Base-by-base conservation (phyloP, 257 asterid species). In the Rubia yunnanensis region DNA sequence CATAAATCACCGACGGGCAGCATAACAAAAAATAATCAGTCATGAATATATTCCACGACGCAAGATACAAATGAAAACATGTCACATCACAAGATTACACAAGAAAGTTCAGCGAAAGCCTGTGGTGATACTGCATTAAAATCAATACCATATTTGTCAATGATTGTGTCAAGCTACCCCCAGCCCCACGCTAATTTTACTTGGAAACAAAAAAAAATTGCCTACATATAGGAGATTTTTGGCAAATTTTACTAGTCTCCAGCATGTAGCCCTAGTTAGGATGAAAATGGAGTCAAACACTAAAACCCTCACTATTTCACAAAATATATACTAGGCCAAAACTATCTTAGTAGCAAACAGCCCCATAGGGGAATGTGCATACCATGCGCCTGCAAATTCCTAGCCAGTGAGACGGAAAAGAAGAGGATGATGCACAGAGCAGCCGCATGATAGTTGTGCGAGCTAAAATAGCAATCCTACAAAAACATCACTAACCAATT, bases 321-420 rank as follows among this genome's bases (percentile, higher is more conserved):
- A 13, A 56, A 57, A 30, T 31, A 34, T 36, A 54, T 38, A 20
- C 30, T 64, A 23, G 44, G 62, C 30, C 41, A 34, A 44, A 20
- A 48, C 46, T 23, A 34, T 32, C 5, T 23, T 56, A 28, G 71
- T 38, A 15, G 62, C 32, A 17, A 15, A 11, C 50, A 46, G 38
- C 18, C 61, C 20, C 65, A 23, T 46, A 52, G 64, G 68, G 77
- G 62, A 55, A 61, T 50, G 66, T 70, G 72, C 46, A 64, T 84
- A 94, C 99, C 99, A 94, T 81, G 77, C 76, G 81, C 73, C 75
- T 96, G 82, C 95, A 90, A 79, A 94, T 82, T 28, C 84, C 85
- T 67, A 94, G 81, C 99, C 99, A 94, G 70, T 73, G 95, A n/a
- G 99, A 90, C 46, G 99, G 97, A 60, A 81, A 81, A 56, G 84